Evolutionary conservation across 805 yeast species (phyloP).

Genomic region (Hanseniaspora valbyensis): DNA sequence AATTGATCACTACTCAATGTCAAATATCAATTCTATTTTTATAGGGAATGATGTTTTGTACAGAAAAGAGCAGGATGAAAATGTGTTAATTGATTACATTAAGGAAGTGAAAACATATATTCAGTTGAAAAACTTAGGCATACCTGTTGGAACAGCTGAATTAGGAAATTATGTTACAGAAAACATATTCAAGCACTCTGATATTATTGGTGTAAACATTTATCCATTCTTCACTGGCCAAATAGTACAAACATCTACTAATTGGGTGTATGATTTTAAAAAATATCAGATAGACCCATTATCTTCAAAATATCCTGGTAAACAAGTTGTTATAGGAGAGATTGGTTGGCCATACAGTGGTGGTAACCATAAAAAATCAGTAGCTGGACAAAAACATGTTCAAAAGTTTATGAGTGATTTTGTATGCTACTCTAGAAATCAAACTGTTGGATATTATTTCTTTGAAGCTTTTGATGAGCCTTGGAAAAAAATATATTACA

Average conservation of each 20-base stretch:
- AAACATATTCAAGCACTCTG: constrained; percentile 36
- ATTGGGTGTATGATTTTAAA: constrained; percentile 44
- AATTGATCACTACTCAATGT: constrained; percentile 35
- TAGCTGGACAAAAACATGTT: constrained; percentile 37
- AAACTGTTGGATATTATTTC: constrained; percentile 42
- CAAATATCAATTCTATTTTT: constrained; percentile 39
- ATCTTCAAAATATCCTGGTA: constrained; percentile 19
- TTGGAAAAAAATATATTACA: constrained; percentile 49
- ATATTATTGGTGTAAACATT: constrained; percentile 50
- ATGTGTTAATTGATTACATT: constrained; percentile 35
- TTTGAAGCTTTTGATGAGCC: constrained; percentile 68
- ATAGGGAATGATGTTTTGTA: constrained; percentile 56
- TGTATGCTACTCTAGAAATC: constrained; percentile 37
- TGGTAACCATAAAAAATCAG: constrained; percentile 37
- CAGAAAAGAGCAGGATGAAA: constrained; percentile 37
- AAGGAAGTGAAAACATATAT: constrained; percentile 33
- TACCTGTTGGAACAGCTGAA: constrained; percentile 57
- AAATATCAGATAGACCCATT: constrained; percentile 35
- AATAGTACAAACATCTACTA: constrained; percentile 35
- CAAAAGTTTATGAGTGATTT: constrained; percentile 42
- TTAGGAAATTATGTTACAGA: constrained; percentile 38
- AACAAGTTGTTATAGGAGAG: constrained; percentile 42
- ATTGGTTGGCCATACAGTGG: constrained; percentile 67
- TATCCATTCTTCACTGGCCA: constrained; percentile 63
- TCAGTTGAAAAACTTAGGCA: constrained; percentile 26